phyloP scores from a whole-genome alignment of 371 early-diverging fungal genomes.

The Apophysomyces trapeziformis region DNA sequence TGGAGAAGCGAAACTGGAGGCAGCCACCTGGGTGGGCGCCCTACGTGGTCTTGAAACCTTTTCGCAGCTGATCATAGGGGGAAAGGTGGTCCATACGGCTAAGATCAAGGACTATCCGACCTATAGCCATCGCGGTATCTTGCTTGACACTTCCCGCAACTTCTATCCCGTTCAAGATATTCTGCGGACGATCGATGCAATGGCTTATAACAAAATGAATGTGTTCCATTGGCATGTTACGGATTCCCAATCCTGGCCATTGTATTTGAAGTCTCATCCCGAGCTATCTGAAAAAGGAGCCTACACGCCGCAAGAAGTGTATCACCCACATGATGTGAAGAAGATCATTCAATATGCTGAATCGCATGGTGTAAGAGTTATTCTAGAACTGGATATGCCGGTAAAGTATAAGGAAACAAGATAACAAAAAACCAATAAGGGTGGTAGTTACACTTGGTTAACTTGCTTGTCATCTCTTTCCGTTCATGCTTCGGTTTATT shows the following conservation, averaged over 20 bases:
- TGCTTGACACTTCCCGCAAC: conserved; percentile 81
- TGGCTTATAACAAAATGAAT: conserved; percentile 82
- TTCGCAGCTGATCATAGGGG: conserved; percentile 64
- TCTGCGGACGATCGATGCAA: conserved; percentile 72
- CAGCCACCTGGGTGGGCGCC: conserved; percentile 79
- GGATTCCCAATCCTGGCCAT: conserved; percentile 81
- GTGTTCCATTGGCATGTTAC: conserved; percentile 85
- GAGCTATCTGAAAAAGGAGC: conserved; percentile 71
- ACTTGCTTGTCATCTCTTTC: background rate
- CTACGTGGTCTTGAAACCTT: conserved; percentile 81
- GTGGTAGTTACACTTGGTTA: too few relatives aligned
- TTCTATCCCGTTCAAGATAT: conserved; percentile 67
- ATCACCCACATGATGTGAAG: conserved; percentile 63
- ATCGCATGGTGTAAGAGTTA: conserved; percentile 76
- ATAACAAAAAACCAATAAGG: background rate
- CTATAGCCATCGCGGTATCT: conserved; percentile 75
- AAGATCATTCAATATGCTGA: conserved; percentile 65
- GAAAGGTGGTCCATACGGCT: conserved; percentile 55
- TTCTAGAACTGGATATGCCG: conserved; percentile 84
- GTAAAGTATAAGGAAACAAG: background rate
- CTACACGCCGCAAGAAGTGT: conserved; percentile 59
- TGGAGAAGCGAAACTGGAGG: conserved; percentile 54
- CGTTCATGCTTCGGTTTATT: background rate
- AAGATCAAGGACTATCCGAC: conserved; percentile 72
- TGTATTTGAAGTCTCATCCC: conserved; percentile 67